Evolutionary conservation across 768 basidiomycete species (phyloP).

Genomic region (Cyclocybe aegerita): DNA sequence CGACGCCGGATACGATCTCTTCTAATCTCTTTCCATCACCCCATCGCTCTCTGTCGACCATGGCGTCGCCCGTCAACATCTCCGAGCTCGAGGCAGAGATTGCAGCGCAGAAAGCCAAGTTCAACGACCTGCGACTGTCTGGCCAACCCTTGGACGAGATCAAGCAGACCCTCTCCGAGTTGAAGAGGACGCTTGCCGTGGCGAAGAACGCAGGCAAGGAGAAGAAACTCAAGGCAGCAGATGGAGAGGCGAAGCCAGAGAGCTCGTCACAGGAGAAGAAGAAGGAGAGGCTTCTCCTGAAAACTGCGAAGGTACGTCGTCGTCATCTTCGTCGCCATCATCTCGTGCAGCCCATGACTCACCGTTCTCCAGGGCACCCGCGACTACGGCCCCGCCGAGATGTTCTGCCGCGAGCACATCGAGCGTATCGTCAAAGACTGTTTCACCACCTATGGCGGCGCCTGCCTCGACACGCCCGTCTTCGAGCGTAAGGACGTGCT

Average conservation of each 20-base stretch:
- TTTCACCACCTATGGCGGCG: constrained; percentile 87
- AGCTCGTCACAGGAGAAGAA: constrained; percentile 50
- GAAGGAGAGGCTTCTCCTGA: constrained; percentile 73
- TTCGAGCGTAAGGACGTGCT: constrained; percentile 97
- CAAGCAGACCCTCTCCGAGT: constrained; percentile 67
- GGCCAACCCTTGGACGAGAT: constrained; percentile 64
- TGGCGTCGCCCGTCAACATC: constrained; percentile 2
- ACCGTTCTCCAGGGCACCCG: constrained; percentile 71
- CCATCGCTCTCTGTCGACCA: too few relatives aligned
- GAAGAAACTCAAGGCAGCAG: constrained; percentile 27
- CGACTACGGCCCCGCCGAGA: constrained; percentile 91
- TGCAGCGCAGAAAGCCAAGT: constrained; percentile 49
- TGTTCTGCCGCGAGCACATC: constrained; percentile 88
- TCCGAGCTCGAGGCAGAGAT: constrained; percentile 50
- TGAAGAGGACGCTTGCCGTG: constrained; percentile 57
- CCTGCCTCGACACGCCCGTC: constrained; percentile 95
- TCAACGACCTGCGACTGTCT: constrained; percentile 59
- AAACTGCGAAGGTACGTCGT: constrained; percentile 84
- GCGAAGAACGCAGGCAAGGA: constrained; percentile 39
- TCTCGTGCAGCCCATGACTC: constrained; percentile 10
- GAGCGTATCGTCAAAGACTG: constrained; percentile 85
- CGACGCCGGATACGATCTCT: too few relatives aligned
- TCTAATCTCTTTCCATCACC: too few relatives aligned
- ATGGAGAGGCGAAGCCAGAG: constrained; percentile 26
- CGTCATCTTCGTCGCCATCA: neutral